Evolutionary conservation across 768 basidiomycete species (phyloP), one percentile per base, ranked within the genome.

Genomic region (Trametopsis cervina): DNA sequence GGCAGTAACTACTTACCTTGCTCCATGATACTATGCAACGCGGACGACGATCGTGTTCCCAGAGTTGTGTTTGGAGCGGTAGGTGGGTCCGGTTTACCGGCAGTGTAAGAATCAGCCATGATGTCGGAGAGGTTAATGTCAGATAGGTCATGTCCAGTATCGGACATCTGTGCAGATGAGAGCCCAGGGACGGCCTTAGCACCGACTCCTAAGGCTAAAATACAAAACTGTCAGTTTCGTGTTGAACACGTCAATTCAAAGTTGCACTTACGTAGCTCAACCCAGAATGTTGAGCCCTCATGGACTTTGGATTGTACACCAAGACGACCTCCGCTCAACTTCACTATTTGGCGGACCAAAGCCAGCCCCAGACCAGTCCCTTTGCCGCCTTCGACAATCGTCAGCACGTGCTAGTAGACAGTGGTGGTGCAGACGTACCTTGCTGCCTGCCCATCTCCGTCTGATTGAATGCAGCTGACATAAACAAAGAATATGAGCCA

Each of bases 231-330:
- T 13, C 13, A 7, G 36, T 23, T 12, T 42, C 22, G 9, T 20
- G 2, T 6, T 3, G 4, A 12, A 45, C 7, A 21, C 29, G 10
- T 13, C 24, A 10, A 7, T 3, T 17, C 10, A 40, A 6, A 9
- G 17, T 13, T 7, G 4, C 2, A 50, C 49, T 44, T 22, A 50
- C 49, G 83, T 26, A 89, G 64, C 62, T 89, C 88, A 7, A 89
- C 84, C 90, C 90, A 93, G 68, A 92, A 94, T 29, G 84, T 89
- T 27, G 83, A 88, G 12, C 92, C 92, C 54, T 76, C 68, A 3
- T 76, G 75, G 1, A 76, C 66, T 61, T 81, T 60, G 12, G 57
- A 63, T 36, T 50, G 50, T 23, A 58, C 65, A n/a, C 69, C 76
- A 7, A 77, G 58, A 35, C 76, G 66, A 7, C 76, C 76, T 23